These are phyloP conservation scores for Pulveroboletus sp. DNA, from an alignment of 1,284 basidiomycete genomes.

Conservation along the genomic window DNA sequence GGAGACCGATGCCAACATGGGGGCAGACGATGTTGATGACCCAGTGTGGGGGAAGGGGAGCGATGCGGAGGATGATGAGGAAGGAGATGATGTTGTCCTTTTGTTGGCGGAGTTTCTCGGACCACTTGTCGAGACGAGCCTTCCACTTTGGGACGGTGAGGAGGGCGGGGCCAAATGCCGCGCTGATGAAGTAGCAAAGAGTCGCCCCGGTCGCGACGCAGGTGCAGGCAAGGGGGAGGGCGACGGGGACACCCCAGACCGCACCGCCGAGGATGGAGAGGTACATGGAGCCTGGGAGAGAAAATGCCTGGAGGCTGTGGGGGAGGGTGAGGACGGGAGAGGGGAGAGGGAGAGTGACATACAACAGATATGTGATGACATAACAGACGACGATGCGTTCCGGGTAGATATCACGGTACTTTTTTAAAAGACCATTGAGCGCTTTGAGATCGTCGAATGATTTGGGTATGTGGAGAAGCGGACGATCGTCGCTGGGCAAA, in stretches of 20 bases:
- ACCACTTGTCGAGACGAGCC: constrained; percentile 79
- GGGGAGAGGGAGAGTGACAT: constrained; percentile 29
- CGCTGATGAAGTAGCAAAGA: constrained; percentile 91
- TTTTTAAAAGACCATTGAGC: constrained; percentile 81
- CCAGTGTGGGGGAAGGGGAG: constrained; percentile 96
- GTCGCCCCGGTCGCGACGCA: constrained; percentile 91
- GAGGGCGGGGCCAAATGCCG: constrained; percentile 86
- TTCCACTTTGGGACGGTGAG: constrained; percentile 86
- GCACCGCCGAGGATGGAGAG: constrained; percentile 95
- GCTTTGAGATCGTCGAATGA: constrained; percentile 82
- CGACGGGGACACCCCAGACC: constrained; percentile 90
- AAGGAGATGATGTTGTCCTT: constrained; percentile 84
- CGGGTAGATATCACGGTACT: constrained; percentile 85
- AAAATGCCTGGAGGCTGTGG: constrained; percentile 89
- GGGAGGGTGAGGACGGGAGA: constrained; percentile 19
- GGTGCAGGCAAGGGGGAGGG: constrained; percentile 88
- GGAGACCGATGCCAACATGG: constrained; percentile 85
- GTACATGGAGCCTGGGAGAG: constrained; percentile 97
- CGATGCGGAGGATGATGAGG: constrained; percentile 90
- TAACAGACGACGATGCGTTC: constrained; percentile 81
- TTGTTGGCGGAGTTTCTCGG: constrained; percentile 68
- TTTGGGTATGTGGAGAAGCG: constrained; percentile 75
- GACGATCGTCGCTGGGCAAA: constrained; percentile 64
- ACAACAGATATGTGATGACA: constrained; percentile 91
- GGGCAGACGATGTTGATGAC: constrained; percentile 93